These are phyloP conservation scores for Arabidopsis thaliana DNA, from an alignment of 345 rosid species.

Conservation along the genomic window TAIR10.1 NC_003076.8:8985001-8985500, in stretches of 20 bases:
- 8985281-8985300: constrained; percentile 14
- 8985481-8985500: no score
- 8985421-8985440: no score
- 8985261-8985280: neutral
- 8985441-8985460: neutral
- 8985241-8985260: constrained; percentile 40
- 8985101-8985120: constrained; percentile 36
- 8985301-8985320: constrained; percentile 22
- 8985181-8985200: constrained; percentile 38
- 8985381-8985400: no score
- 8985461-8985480: neutral
- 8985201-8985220: constrained; percentile 42
- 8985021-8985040: constrained; percentile 35
- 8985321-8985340: constrained; percentile 14
- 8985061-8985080: constrained; percentile 29
- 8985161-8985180: constrained; percentile 35
- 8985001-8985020: constrained; percentile 24
- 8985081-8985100: constrained; percentile 33
- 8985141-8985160: constrained; percentile 30
- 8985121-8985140: constrained; percentile 14
- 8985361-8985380: constrained; percentile 9
- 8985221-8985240: constrained; percentile 43
- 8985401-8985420: neutral
- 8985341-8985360: constrained; percentile 5
- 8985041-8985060: constrained; percentile 24